phyloP scores from a whole-genome alignment of 805 yeast species.

The Soucietia sequanensis region DNA sequence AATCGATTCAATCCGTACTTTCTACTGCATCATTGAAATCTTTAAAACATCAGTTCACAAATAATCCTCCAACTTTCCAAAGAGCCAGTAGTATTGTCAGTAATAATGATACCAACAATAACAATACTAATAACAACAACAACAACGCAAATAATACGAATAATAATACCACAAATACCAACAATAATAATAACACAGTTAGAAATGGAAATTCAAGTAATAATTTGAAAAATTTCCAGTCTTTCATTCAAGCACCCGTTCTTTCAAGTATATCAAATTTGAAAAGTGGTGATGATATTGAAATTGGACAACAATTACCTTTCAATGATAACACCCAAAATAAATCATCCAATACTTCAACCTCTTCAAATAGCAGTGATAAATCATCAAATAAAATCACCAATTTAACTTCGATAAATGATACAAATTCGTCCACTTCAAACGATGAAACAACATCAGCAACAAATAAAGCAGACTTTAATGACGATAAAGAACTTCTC shows the following conservation, averaged over 20 bases:
- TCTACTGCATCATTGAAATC: conserved; percentile 44
- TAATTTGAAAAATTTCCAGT: conserved; percentile 36
- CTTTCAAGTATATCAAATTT: conserved; percentile 35
- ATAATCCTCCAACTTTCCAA: conserved; percentile 3
- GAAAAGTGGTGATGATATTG: conserved; percentile 29
- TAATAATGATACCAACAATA: conserved; percentile 1
- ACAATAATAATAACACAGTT: conserved; percentile 19
- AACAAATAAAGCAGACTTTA: conserved; percentile 16
- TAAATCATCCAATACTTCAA: conserved; percentile 1
- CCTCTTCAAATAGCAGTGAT: conserved; percentile 1
- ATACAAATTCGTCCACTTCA: background rate
- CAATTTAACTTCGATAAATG: background rate
- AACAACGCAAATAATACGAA: conserved; percentile 1
- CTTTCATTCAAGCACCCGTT: conserved; percentile 47
- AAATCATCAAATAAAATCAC: background rate
- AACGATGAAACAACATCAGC: conserved; percentile 1
- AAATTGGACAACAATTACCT: conserved; percentile 43
- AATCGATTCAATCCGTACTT: conserved; percentile 43
- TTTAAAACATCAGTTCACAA: conserved; percentile 25
- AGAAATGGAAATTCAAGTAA: conserved; percentile 10
- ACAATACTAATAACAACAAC: no score
- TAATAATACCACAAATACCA: conserved; percentile 5
- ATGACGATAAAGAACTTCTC: conserved; percentile 34
- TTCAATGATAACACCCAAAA: conserved; percentile 23
- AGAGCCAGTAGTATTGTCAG: conserved; percentile 8